These are phyloP conservation scores for Theobroma grandiflorum DNA, from an alignment of 441 rosid species.

Conservation along the genomic window DNA sequence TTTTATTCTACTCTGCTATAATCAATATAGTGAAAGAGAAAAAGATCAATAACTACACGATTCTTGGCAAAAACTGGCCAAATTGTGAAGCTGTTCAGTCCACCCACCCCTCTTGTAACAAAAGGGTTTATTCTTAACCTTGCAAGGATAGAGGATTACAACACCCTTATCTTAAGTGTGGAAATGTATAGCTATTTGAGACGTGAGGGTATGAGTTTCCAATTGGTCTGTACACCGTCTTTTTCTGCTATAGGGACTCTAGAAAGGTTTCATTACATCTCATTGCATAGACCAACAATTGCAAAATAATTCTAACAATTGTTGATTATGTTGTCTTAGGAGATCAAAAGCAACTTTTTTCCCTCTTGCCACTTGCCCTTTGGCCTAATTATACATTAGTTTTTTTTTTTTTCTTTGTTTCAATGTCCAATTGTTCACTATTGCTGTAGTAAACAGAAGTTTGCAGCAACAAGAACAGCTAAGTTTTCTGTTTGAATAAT, in stretches of 20 bases:
- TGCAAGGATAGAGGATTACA: not conserved
- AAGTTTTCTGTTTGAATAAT: not conserved
- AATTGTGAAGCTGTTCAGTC: not conserved
- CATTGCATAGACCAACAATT: not conserved
- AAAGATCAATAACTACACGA: not conserved
- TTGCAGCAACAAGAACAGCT: not conserved
- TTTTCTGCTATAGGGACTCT: not conserved
- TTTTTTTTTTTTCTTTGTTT: not conserved
- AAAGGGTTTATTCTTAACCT: not conserved
- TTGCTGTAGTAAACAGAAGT: constrained; percentile 11
- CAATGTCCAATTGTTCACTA: not conserved
- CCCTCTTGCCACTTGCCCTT: not conserved
- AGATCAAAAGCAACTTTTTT: not conserved
- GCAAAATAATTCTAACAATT: not conserved
- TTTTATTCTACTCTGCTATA: no score
- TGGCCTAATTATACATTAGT: not conserved
- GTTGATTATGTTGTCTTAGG: not conserved
- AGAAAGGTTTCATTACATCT: not conserved
- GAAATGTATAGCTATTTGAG: not conserved
- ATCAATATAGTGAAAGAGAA: not conserved
- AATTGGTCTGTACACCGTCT: not conserved
- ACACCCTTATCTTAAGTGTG: not conserved
- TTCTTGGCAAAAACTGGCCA: not conserved
- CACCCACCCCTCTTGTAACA: not conserved
- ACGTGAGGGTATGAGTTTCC: not conserved